Conservation (phyloP, 108 stramenopile species). For the Chaetoceros tenuissimus region DNA sequence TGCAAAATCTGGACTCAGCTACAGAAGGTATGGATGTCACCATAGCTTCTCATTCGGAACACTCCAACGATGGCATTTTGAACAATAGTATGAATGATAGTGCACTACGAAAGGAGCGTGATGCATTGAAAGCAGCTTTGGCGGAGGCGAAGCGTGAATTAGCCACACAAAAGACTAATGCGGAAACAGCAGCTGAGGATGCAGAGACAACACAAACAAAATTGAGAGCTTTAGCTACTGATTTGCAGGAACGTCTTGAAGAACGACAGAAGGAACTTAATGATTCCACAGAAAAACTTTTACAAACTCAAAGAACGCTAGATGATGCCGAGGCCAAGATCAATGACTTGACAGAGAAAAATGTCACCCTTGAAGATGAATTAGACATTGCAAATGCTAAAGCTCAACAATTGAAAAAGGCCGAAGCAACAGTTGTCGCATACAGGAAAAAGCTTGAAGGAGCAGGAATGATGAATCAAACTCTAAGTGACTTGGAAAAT, state of each 20-base stretch:
- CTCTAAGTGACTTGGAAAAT: conserved; percentile 71
- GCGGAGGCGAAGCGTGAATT: conserved; percentile 59
- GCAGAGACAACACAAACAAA: conserved; percentile 57
- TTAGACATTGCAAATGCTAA: conserved; percentile 74
- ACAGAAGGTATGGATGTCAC: conserved; percentile 23
- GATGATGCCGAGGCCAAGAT: conserved; percentile 58
- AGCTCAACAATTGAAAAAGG: conserved; percentile 66
- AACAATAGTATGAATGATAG: no score
- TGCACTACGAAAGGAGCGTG: no score
- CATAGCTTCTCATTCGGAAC: no score
- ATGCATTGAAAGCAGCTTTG: conserved; percentile 33
- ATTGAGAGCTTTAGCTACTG: conserved; percentile 63
- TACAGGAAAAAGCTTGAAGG: conserved; percentile 75
- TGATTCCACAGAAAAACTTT: conserved; percentile 47
- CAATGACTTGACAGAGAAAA: conserved; percentile 54
- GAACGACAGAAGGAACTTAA: conserved; percentile 61
- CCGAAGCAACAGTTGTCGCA: conserved; percentile 65
- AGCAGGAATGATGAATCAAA: conserved; percentile 63
- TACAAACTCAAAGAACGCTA: conserved; percentile 39
- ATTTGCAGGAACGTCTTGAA: conserved; percentile 70
- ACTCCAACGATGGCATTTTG: no score
- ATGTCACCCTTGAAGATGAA: conserved; percentile 73
- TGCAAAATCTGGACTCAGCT: not conserved
- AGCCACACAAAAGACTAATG: conserved; percentile 47
- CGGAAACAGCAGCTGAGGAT: conserved; percentile 44